Evolutionary conservation across 176 grass and related monocot genomes (phyloP).

Genomic region (Avena insularis): DNA sequence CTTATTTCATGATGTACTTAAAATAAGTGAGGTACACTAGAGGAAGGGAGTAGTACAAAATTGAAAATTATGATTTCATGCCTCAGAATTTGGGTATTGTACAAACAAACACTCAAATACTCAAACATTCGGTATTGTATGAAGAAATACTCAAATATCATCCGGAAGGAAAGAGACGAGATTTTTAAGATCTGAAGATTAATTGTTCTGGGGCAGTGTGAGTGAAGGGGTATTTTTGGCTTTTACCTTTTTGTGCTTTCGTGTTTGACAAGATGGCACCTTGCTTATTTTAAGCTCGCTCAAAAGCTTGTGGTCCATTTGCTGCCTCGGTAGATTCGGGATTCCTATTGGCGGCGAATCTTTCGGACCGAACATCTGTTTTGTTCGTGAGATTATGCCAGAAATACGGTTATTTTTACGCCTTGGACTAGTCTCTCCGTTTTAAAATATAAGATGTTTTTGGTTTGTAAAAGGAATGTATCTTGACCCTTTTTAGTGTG

Average conservation of each 20-base stretch:
- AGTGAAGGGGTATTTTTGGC: too few species aligned
- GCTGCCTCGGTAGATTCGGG: slow-evolving; percentile 41
- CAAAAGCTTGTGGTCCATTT: slow-evolving; percentile 20
- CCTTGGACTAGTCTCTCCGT: not conserved
- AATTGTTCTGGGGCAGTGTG: too few species aligned
- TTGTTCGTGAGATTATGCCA: slow-evolving; percentile 23
- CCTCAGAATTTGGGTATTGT: not conserved
- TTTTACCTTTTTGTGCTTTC: slow-evolving; percentile 21
- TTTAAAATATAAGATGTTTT: too few species aligned
- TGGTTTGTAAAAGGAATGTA: too few species aligned
- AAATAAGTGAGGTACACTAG: too few species aligned
- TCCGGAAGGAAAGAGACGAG: too few species aligned
- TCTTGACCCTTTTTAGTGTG: too few species aligned
- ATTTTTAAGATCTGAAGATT: too few species aligned
- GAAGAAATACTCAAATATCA: not conserved
- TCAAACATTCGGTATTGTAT: too few species aligned
- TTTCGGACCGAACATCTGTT: slow-evolving; percentile 37
- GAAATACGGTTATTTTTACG: slow-evolving; percentile 36
- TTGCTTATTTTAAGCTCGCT: slow-evolving; percentile 26
- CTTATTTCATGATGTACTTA: too few species aligned
- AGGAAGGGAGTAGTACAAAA: too few species aligned
- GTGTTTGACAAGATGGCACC: slow-evolving; percentile 53
- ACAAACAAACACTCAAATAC: not conserved
- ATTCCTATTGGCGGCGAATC: slow-evolving; percentile 57
- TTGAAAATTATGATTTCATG: not conserved